These are phyloP conservation scores for Medicago arabica DNA, from an alignment of 306 rosid species.

Conservation along the genomic window DNA sequence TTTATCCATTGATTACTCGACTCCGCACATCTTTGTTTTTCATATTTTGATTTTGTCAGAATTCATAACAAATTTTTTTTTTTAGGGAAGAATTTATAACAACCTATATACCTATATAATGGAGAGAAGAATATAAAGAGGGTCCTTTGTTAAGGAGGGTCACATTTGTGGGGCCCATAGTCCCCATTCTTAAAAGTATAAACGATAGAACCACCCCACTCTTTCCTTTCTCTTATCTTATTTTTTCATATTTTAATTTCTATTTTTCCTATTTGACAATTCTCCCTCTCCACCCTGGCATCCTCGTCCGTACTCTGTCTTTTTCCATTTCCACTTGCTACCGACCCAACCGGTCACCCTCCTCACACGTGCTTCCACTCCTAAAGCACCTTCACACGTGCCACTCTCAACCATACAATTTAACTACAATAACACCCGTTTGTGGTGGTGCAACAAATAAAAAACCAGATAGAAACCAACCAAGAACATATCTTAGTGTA, in stretches of 20 bases:
- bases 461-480: conserved; percentile 42
- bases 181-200: conserved; percentile 43
- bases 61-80: too few species aligned
- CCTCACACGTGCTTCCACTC: conserved; percentile 42
- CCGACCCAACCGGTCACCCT: conserved; percentile 44
- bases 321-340: conserved; percentile 50
- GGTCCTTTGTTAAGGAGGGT: conserved; percentile 42
- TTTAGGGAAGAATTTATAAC: too few species aligned
- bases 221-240: neutral
- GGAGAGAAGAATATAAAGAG: neutral
- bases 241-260: neutral
- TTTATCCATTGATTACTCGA: too few species aligned
- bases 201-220: conserved; percentile 34
- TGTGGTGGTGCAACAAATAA: conserved; percentile 85
- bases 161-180: conserved; percentile 28
- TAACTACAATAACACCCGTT: conserved; percentile 36
- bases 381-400: conserved; percentile 41
- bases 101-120: too few species aligned
- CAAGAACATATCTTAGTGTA: too few species aligned
- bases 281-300: conserved; percentile 76
- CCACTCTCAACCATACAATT: conserved; percentile 49
- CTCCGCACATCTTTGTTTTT: too few species aligned
- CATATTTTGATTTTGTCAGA: too few species aligned
- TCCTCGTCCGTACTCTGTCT: conserved; percentile 80
- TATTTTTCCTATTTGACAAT: conserved; percentile 53